phyloP scores from a whole-genome alignment of 208 protist species.

The Trypanosomatidae sp. region DNA sequence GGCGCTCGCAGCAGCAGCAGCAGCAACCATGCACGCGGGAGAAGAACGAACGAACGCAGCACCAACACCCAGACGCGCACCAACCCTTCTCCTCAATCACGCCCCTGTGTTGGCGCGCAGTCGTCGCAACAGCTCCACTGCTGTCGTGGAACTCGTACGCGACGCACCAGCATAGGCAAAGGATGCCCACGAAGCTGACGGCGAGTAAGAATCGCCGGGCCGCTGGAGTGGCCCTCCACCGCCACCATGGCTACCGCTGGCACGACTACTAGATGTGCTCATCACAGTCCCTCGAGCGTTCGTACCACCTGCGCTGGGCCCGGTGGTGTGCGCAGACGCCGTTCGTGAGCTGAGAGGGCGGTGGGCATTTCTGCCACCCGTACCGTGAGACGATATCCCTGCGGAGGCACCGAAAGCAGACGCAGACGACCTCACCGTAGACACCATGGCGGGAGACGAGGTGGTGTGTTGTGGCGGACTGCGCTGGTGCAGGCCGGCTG shows the following conservation, averaged over 20 bases:
- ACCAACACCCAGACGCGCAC: background rate
- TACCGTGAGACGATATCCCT: background rate
- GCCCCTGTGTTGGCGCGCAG: conserved; percentile 21
- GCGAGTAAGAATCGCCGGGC: background rate
- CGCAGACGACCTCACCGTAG: conserved; percentile 3
- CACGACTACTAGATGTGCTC: background rate
- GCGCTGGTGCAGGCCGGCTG: background rate
- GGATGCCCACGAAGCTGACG: background rate
- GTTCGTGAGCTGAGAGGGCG: conserved; percentile 5
- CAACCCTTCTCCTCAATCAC: background rate
- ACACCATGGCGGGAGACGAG: conserved; percentile 4
- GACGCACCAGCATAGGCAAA: background rate
- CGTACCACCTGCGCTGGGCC: background rate
- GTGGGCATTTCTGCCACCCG: background rate
- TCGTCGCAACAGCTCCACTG: conserved; percentile 29
- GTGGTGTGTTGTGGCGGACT: background rate
- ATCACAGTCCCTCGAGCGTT: background rate
- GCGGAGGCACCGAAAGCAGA: background rate
- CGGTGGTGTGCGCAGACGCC: background rate
- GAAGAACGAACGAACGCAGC: background rate
- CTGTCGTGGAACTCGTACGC: conserved; percentile 12
- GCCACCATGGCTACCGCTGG: background rate
- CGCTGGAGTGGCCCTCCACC: background rate
- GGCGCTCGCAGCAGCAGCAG: background rate
- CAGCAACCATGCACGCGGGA: background rate